Conservation (phyloP, 1,284 basidiomycete genomes). For the Fereydounia khargensis region DNA sequence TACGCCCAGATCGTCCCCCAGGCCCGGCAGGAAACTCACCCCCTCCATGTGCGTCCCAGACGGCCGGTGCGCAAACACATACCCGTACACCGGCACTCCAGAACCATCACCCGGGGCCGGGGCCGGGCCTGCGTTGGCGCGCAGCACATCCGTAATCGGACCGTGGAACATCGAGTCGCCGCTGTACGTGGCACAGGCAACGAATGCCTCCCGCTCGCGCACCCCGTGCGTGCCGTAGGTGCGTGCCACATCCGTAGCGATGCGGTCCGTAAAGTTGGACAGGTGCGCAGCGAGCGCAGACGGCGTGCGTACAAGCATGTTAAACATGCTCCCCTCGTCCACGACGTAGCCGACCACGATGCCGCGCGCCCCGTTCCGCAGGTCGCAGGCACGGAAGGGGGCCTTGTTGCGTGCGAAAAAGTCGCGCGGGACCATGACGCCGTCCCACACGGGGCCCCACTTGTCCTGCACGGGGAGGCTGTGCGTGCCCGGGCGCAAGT, state of each 20-base stretch:
- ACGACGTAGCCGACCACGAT: slow-evolving; percentile 26
- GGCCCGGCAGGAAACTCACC: slow-evolving; percentile 13
- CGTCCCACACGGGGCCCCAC: slow-evolving; percentile 39
- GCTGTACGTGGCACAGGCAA: slow-evolving; percentile 31
- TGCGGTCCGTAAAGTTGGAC: slow-evolving; percentile 4
- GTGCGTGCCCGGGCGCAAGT: background rate
- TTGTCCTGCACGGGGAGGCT: slow-evolving; percentile 12
- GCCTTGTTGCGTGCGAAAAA: slow-evolving; percentile 8
- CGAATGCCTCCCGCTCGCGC: slow-evolving; percentile 11
- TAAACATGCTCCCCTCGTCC: slow-evolving; percentile 43
- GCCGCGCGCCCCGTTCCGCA: slow-evolving; percentile 23
- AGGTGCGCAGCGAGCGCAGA: slow-evolving; percentile 13
- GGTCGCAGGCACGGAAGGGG: slow-evolving; percentile 8
- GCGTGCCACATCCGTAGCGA: slow-evolving; percentile 10
- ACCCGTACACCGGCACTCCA: slow-evolving; percentile 20
- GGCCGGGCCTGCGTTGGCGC: no score
- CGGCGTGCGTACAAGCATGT: slow-evolving; percentile 21
- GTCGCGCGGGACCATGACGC: slow-evolving; percentile 13
- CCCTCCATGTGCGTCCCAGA: slow-evolving; percentile 12
- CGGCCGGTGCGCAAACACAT: slow-evolving; percentile 22
- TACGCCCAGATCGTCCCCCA: slow-evolving; percentile 18
- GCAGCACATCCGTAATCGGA: slow-evolving; percentile 4
- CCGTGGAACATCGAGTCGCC: slow-evolving; percentile 34
- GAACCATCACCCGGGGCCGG: no score
- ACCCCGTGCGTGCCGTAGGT: slow-evolving; percentile 13